Evolutionary conservation across 495 filamentous ascomycete genomes (phyloP).

Genomic region (Penicillium dipodomyicola): DNA sequence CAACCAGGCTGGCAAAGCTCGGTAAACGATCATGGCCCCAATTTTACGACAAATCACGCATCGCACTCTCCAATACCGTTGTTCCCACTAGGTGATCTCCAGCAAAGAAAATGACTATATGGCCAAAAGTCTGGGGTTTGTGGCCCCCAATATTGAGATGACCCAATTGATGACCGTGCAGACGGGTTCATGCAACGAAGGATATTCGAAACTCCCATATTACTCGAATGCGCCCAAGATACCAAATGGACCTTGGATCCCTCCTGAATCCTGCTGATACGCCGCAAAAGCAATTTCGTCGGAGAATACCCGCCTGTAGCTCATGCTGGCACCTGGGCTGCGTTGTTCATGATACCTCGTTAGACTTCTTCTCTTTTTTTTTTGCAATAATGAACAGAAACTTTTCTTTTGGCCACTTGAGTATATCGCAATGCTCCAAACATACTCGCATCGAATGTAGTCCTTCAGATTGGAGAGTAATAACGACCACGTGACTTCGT

Average conservation of each 20-base stretch:
- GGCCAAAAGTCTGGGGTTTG: background rate
- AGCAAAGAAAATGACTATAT: conserved; percentile 23
- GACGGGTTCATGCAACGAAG: background rate
- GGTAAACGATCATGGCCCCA: conserved; percentile 28
- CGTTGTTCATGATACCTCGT: conserved; percentile 13
- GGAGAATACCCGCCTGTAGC: conserved; percentile 1
- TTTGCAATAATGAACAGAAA: conserved; percentile 12
- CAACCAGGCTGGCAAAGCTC: conserved; percentile 51
- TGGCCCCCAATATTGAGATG: background rate
- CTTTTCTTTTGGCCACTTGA: background rate
- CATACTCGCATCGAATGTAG: background rate
- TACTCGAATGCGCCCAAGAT: background rate
- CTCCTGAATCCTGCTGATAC: conserved; percentile 1
- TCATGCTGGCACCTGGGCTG: conserved; percentile 6
- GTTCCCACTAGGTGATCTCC: conserved; percentile 19
- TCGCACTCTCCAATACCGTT: conserved; percentile 18
- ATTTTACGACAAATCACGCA: conserved; percentile 17
- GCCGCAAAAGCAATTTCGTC: conserved; percentile 1
- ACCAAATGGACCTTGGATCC: background rate
- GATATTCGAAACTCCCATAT: background rate
- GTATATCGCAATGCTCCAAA: background rate
- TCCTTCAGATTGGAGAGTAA: background rate
- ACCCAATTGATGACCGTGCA: background rate
- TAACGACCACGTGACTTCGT: conserved; percentile 39
- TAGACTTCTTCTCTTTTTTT: conserved; percentile 10